Evolutionary conservation across 2,329 filamentous ascomycete genomes (phyloP).

Genomic region (Rhexocercosporidium sp.): DNA sequence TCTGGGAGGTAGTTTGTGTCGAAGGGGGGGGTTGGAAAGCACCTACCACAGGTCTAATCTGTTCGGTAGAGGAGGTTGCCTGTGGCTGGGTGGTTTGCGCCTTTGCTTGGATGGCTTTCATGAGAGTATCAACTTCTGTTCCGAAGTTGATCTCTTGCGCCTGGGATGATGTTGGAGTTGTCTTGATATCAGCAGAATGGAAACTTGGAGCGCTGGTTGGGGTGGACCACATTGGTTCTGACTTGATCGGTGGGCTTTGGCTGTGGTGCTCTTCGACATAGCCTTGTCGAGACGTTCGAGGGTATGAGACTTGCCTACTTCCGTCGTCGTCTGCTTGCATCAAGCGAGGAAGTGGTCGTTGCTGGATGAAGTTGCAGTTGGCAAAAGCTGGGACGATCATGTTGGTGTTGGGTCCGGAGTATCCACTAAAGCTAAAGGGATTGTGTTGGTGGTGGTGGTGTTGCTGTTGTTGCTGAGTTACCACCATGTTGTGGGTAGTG

Average conservation of each 20-base stretch:
- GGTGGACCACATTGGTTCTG: conserved; percentile 39
- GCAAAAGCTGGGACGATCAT: conserved; percentile 37
- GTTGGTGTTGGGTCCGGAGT: conserved; percentile 41
- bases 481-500: conserved; percentile 49
- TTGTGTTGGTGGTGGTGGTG: conserved; percentile 45
- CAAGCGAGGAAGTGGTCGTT: conserved; percentile 41
- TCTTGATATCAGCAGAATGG: conserved; percentile 24
- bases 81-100: conserved; percentile 47
- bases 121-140: conserved; percentile 86
- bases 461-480: conserved; percentile 44
- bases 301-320: conserved; percentile 37
- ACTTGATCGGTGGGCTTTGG: conserved; percentile 45
- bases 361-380: conserved; percentile 38
- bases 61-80: conserved; percentile 32
- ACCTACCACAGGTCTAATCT: conserved; percentile 37
- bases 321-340: conserved; percentile 30
- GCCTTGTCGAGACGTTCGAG: conserved; percentile 42
- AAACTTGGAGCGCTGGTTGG: conserved; percentile 30
- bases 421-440: conserved; percentile 49
- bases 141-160: conserved; percentile 63
- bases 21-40: conserved; percentile 43
- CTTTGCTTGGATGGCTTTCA: conserved; percentile 85
- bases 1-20: conserved; percentile 19
- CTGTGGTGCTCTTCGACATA: conserved; percentile 41
- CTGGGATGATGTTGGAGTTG: conserved; percentile 13